Base-by-base conservation (phyloP, 371 early-diverging fungal species). In the Actinomortierella ambigua region DNA sequence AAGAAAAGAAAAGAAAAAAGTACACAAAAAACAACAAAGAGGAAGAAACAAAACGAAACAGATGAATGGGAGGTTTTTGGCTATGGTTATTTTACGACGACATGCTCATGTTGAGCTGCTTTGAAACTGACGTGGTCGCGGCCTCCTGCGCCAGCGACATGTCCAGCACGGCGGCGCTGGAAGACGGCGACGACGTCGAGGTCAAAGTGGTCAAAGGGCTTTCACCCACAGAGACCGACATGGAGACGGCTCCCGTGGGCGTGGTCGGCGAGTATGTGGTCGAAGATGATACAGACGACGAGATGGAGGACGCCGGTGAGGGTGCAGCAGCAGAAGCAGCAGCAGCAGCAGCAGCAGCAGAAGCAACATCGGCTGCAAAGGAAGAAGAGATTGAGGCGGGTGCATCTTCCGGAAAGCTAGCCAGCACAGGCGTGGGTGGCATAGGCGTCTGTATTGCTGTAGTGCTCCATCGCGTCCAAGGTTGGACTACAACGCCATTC, bases 141-240 rank as follows among this genome's bases (percentile, higher is more conserved):
- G 43, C 43, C 44, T 42, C 43, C n/a, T 43, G 42, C 27, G 26
- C 55, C 15, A 27, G 42, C 11, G 23, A 23, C 27, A 55, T 5
- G 34, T 34, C 34, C 39, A 18, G 28, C 44, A 39, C 20, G 41
- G 26, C 6, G 28, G 18, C 15, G 18, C 26, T 9, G 55, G 20
- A 11, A 28, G 44, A 26, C 65, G 61, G 29, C 58, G 59, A 44
- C 55, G 20, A 23, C 56, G 53, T 20, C 70, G 58, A 51, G 11
- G 52, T 41, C 42, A 20, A 56, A 34, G 4, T 34, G 7, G 34
- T 4, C 34, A 34, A 34, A 4, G 34, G 11, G 11, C 34, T 11
- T 6, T 11, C 11, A 34, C 34, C 34, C 34, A 34, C 34, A 4
- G 48, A 24, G 20, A 8, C 41, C 6, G 61, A 34, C 8, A 60